Evolutionary conservation across 805 yeast genomes (phyloP), one percentile per base, ranked within the genome.

Genomic region (Hanseniaspora thailandica): DNA sequence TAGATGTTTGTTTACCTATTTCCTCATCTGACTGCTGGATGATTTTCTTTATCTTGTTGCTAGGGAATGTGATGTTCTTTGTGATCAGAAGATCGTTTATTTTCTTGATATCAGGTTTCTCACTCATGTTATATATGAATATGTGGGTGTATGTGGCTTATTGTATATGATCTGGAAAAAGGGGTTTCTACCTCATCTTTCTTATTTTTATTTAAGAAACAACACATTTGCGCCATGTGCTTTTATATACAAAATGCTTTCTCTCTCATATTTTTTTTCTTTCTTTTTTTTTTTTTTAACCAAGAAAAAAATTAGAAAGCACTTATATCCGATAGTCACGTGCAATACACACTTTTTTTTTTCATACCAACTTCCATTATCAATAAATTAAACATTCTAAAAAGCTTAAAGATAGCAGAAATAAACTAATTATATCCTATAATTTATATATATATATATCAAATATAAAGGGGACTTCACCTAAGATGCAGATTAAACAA

Each of bases 1-100:
- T 97, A 64, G 89, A 97, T 3, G 98, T 96, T 5, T 93, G 97
- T 65, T 93, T 93, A 2, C 99, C 99, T 44, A 93, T 89, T 58
- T 93, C 99, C 58, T 93, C 98, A 67, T 93, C 99, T 28, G 94
- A 82, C 3, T 41, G 43, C 65, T 93, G 98, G 96, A 93, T 90
- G 55, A 93, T 79, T 62, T 93, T 86, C 72, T 93, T 93, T 62
- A 93, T 88, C 57, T 97, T 78, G 2, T 97, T 97, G 5, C 88
- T 84, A 4, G 95, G 95, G 66, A 85, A 85, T 63, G 40, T n/a
- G 5, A 49, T 49, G 19, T 33, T 34, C 26, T 49, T 49, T 7
- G 33, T 43, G n/a, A 41, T 39, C 30, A 49, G 22, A 15, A 49
- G 25, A n/a, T 43, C 38, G 33, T 23, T 23, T 1, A 49, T 19